Percentiles rank a stretch among this genome's conserved stretches.
Conservation (phyloP, 257 asterid species). For the Solanum dulcamara region DNA sequence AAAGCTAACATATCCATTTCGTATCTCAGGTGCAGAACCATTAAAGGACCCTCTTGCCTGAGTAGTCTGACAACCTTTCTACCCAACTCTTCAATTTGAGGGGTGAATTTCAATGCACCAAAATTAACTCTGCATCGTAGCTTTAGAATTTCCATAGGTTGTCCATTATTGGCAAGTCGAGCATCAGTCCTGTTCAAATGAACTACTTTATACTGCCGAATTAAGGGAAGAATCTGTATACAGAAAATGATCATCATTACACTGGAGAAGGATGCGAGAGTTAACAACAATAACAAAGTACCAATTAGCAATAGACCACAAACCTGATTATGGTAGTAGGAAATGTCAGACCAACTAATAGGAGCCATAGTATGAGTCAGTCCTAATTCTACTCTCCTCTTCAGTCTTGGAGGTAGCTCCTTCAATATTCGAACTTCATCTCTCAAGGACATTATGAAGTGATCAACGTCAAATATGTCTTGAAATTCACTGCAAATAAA, state of each 20-base stretch:
- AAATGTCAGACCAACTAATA: slow-evolving; percentile 63
- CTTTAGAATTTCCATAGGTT: slow-evolving; percentile 21
- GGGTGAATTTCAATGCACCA: slow-evolving; percentile 20
- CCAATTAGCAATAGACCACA: not conserved
- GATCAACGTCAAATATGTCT: slow-evolving; percentile 60
- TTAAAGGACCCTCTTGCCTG: slow-evolving; percentile 25
- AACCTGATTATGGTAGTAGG: slow-evolving; percentile 59
- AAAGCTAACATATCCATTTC: slow-evolving; percentile 34
- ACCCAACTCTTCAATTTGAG: slow-evolving; percentile 23
- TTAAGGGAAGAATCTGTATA: slow-evolving; percentile 24
- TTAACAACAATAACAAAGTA: not conserved
- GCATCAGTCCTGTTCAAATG: slow-evolving; percentile 28
- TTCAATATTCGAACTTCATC: slow-evolving; percentile 57
- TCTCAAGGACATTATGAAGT: slow-evolving; percentile 53
- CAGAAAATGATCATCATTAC: not conserved
- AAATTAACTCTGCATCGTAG: slow-evolving; percentile 26
- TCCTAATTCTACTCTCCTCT: slow-evolving; percentile 42
- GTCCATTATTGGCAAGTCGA: slow-evolving; percentile 26
- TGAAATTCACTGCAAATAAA: slow-evolving; percentile 44
- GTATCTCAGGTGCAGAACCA: slow-evolving; percentile 27
- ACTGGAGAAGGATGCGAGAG: not conserved
- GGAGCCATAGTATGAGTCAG: slow-evolving; percentile 44
- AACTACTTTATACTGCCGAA: slow-evolving; percentile 20
- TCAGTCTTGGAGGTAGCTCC: slow-evolving; percentile 52
- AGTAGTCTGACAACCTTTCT: slow-evolving; percentile 14